Evolutionary conservation across 257 asterid species (phyloP), one percentile per base, ranked within the genome.

Genomic region (Solanum lycopersicoides): DNA sequence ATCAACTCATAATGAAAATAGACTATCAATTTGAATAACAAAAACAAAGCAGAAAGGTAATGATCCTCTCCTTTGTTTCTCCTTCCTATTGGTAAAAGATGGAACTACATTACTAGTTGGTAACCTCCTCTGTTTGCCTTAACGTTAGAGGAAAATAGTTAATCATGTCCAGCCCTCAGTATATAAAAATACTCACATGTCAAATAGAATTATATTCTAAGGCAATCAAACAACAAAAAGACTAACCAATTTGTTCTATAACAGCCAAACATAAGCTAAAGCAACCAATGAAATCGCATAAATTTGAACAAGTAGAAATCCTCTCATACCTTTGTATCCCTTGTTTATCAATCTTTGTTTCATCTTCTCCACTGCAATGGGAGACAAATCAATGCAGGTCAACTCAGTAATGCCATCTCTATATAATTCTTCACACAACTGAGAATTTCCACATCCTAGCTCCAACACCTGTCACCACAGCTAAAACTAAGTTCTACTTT

Each of bases 391-490:
- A 88, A 94, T 94, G 93, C 99, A 97, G 88, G 99, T 97, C 68
- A 97, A 88, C 41, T 93, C 92, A 89, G 96, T 92, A 79, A 95
- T 93, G 44, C 98, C 98, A 89, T 96, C 99, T 87, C 91, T 89
- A 79, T 94, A 92, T 86, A 97, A 90, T 41, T 93, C 95, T 83
- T 95, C 99, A 71, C 95, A 94, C 47, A 97, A 90, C 92, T 95
- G 99, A 82, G 99, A 97, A 88, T 95, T 94, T 60, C 99, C 99
- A 90, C 99, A 97, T 42, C 99, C 99, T 88, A 97, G 90, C 95
- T 97, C 98, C 92, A 97, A 87, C 34, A 96, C 96, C 99, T 95
- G 89, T 68, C 68, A 80, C 68, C 68, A 89, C 25, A 77, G 59
- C 75, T 82, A 12, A 79, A 47, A 80, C 28, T 80, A 80, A 80